phyloP scores from a whole-genome alignment of 169 alveolate genomes.

The Blepharisma undulans region DNA sequence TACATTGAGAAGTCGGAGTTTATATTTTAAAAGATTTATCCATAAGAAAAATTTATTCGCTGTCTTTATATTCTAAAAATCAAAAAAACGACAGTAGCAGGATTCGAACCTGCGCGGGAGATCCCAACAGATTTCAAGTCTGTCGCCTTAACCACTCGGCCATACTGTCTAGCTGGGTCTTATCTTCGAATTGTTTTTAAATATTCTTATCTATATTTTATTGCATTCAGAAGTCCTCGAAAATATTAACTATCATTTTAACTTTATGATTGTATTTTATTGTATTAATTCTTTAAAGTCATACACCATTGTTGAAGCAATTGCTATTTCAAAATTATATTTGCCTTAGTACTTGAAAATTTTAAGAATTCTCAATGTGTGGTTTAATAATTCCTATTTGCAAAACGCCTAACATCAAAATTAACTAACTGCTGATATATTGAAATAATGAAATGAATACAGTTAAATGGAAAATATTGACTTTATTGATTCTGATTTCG shows the following conservation, averaged over 20 bases:
- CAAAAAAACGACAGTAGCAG: slow-evolving; percentile 64
- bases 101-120: slow-evolving; percentile 80
- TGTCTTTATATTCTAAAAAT: not conserved
- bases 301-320: no score
- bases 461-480: not conserved
- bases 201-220: not conserved
- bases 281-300: no score
- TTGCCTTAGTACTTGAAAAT: no score
- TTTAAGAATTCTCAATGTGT: no score
- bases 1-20: no score
- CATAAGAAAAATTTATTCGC: not conserved
- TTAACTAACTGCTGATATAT: no score
- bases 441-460: not conserved
- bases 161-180: slow-evolving; percentile 31
- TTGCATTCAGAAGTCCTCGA: not conserved
- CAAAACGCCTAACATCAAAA: no score
- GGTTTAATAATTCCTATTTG: no score
- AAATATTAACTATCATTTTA: not conserved
- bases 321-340: no score
- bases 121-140: slow-evolving; percentile 44
- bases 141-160: slow-evolving; percentile 46
- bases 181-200: not conserved
- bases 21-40: no score
- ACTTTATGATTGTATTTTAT: no score
- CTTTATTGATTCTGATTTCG: not conserved